Base-by-base conservation (phyloP, 768 basidiomycete genomes). In the Termitomyces eurrhizus region DNA sequence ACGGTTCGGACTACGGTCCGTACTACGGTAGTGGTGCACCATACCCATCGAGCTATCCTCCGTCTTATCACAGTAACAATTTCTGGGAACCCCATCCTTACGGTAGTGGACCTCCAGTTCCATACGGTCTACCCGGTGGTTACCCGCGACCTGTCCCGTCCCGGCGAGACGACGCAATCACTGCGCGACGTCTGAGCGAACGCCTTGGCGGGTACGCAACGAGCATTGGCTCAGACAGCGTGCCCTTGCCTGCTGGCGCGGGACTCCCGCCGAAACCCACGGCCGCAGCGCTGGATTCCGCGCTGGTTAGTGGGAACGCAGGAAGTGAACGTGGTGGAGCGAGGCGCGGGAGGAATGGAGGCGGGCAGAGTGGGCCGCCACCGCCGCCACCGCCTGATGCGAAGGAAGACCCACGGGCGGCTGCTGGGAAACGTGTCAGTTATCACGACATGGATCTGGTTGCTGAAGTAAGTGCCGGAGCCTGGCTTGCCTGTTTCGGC, bases 391-490 rank as follows among this genome's bases (percentile, higher is more conserved):
- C 93, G 13, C 87, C 91, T 57, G 90, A 94, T 74, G 91, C 88
- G 35, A 93, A 92, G 74, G 92, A 94, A 73, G 95, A 98, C 72
- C 95, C 95, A 46, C 81, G 95, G 44, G 92, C 95, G 33, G 89
- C 90, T 36, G 90, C 88, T 37, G 92, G 92, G 49, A 90, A 87
- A 74, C 85, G 92, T 73, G 86, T 98, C 58, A 94, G 92, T 75
- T 98, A 98, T 70, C 88, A 93, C 71, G 95, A 98, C 74, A 92
- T 97, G 87, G 95, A 98, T 77, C 78, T 90, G 72, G 92, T 93
- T 65, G 91, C 93, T 33, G 91, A 91, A 80, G 87, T 82, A 57
- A 48, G 68, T 66, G 45, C 49, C 41, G 7, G 26, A 62, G 60
- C 58, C 58, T 60, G 62, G 57, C 57, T 51, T 60, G 36, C 44